These are phyloP conservation scores for Neoscytalidium dimidiatum DNA, from an alignment of 2,329 filamentous ascomycete species.

Conservation along the genomic window DNA sequence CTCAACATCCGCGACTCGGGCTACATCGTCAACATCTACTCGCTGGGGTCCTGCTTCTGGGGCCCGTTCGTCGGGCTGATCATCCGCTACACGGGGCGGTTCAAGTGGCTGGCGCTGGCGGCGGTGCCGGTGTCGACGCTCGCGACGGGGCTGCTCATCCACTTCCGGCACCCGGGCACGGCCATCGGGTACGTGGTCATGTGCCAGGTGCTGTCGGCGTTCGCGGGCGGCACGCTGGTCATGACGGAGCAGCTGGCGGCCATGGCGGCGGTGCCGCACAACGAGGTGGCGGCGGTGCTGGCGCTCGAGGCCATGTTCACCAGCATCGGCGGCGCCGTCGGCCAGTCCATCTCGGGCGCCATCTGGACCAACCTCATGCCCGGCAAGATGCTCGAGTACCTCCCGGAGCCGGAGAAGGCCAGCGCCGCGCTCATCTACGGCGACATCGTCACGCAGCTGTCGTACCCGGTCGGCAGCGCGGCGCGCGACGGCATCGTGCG, in stretches of 20 bases:
- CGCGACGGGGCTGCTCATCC: constrained; percentile 33
- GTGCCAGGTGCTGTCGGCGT: constrained; percentile 33
- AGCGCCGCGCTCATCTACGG: constrained; percentile 51
- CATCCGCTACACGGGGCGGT: constrained; percentile 21
- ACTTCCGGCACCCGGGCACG: constrained; percentile 31
- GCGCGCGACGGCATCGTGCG: constrained; percentile 43
- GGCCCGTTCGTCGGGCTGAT: constrained; percentile 23
- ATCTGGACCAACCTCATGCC: constrained; percentile 64
- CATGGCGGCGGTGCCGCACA: constrained; percentile 41
- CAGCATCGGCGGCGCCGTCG: constrained; percentile 50
- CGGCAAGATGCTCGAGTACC: constrained; percentile 43
- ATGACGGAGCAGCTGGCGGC: constrained; percentile 20
- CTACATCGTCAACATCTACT: constrained; percentile 32
- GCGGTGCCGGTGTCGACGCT: constrained; percentile 29
- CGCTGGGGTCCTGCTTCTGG: constrained; percentile 29
- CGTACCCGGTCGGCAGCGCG: constrained; percentile 51
- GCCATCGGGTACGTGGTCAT: constrained; percentile 34
- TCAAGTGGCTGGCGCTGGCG: constrained; percentile 22
- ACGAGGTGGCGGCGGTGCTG: constrained; percentile 62
- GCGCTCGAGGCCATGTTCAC: constrained; percentile 63
- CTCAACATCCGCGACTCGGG: constrained; percentile 24
- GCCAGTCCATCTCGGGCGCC: constrained; percentile 56
- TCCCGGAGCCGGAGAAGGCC: constrained; percentile 44
- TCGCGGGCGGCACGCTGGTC: constrained; percentile 32
- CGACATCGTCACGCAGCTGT: constrained; percentile 55